Evolutionary conservation across 805 yeast species (phyloP), one percentile per base, ranked within the genome.

Genomic region (Henningerozyma blattae): DNA sequence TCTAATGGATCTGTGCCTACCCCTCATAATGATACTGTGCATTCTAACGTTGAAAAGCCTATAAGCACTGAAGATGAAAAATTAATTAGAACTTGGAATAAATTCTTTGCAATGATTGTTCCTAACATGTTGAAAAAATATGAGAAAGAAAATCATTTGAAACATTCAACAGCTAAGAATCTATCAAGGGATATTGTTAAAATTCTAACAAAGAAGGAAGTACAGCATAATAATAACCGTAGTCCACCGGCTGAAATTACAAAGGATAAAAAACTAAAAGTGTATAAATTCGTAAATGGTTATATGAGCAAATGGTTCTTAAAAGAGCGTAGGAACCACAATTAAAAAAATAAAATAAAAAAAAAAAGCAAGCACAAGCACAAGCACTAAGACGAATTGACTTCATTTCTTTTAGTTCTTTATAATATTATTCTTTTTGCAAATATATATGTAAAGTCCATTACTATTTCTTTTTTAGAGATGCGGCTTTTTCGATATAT

Each of bases 131-230:
- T 87, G 35, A 75, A 75, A 42, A 72, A 71, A 43, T 73, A 79
- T 53, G 78, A 73, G 42, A 51, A 63, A 3, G 76, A 74, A 34
- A 22, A 43, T 7, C 27, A 31, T 2, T 63, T 89, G 16, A 86
- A 85, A 4, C 75, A 73, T 37, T 94, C 81, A 4, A 67, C 73
- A 36, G 49, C 84, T 33, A 89, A 87, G 57, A 68, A 68, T 26
- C 79, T 86, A 56, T 83, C 95, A 3, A 70, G 74, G 39, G 95
- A 86, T 32, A 73, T 89, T 37, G 85, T 78, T 4, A 70, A 75
- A 41, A 58, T 64, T 0, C 61, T 91, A 29, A 72, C 76, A 0
- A 65, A 67, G 4, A 91, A 89, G 52, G 96, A 85, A 53, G 40
- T 54, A 19, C 56, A 58, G 34, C 58, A 61, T 10, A 54, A 55